Conservation (phyloP, 192 early-diverging fungal species). For the Diversispora eburnea region DNA sequence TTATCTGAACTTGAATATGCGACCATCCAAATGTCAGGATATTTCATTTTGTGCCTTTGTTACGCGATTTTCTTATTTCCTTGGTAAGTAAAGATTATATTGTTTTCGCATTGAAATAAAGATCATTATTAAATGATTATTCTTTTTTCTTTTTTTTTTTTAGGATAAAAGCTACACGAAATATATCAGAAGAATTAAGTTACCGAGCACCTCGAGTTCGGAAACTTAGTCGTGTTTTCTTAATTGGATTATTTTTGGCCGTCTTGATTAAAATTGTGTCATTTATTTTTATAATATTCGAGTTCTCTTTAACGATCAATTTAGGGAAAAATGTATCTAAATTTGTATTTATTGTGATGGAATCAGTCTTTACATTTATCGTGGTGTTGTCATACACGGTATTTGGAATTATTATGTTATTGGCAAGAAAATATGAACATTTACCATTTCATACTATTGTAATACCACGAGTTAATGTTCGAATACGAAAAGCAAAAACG, state of each 20-base stretch:
- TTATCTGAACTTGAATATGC: neutral
- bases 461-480: neutral
- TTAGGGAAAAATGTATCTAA: neutral
- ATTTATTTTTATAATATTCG: neutral
- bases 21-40: neutral
- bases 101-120: neutral
- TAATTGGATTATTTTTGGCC: neutral
- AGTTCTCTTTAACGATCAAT: no score
- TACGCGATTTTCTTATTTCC: slow-evolving; percentile 5
- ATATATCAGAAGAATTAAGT: neutral
- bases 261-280: neutral
- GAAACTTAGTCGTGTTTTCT: neutral
- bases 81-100: neutral
- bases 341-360: neutral
- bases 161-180: slow-evolving; percentile 4
- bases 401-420: neutral
- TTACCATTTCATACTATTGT: no score
- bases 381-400: neutral
- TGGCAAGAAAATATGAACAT: neutral
- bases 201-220: neutral
- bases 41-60: neutral
- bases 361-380: neutral
- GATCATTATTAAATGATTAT: neutral
- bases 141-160: neutral
- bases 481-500: neutral